Evolutionary conservation across 73 alveolate species (phyloP).

Genomic region (Loxodes magnus): DNA sequence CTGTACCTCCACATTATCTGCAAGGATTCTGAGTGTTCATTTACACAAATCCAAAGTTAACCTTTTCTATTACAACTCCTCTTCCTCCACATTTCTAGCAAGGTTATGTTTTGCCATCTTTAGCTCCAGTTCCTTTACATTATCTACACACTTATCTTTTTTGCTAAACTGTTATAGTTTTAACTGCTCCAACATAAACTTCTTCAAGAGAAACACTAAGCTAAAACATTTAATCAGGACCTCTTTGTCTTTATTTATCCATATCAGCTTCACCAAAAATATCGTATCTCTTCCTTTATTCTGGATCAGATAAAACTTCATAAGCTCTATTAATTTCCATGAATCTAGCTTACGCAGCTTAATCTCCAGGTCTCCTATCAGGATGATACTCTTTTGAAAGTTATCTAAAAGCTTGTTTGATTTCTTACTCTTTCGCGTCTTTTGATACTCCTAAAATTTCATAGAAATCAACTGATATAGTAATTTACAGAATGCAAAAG

Average conservation of each 20-base stretch:
- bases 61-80: conserved; percentile 68
- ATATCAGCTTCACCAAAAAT: conserved; percentile 88
- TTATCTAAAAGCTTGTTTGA: conserved; percentile 77
- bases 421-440: conserved; percentile 73
- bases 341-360: conserved; percentile 60
- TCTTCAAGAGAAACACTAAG: conserved; percentile 79
- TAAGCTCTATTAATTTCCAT: conserved; percentile 68
- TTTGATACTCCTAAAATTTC: conserved; percentile 48
- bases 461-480: conserved; percentile 53
- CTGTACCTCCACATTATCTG: conserved; percentile 86
- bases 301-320: conserved; percentile 81
- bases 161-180: conserved; percentile 57
- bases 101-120: conserved; percentile 76
- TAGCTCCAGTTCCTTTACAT: conserved; percentile 96
- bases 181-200: conserved; percentile 67
- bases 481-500: too few relatives aligned
- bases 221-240: conserved; percentile 77
- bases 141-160: conserved; percentile 67
- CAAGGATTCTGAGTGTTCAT: conserved; percentile 87
- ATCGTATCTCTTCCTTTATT: conserved; percentile 74
- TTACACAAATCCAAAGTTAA: conserved; percentile 70
- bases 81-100: conserved; percentile 89
- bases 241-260: conserved; percentile 59
- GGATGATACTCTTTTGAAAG: conserved; percentile 78
- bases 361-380: conserved; percentile 77